Percentiles rank a stretch among this genome's conserved stretches.
Conservation (phyloP, 805 yeast genomes). For the Zygoascus biomembranicola region DNA sequence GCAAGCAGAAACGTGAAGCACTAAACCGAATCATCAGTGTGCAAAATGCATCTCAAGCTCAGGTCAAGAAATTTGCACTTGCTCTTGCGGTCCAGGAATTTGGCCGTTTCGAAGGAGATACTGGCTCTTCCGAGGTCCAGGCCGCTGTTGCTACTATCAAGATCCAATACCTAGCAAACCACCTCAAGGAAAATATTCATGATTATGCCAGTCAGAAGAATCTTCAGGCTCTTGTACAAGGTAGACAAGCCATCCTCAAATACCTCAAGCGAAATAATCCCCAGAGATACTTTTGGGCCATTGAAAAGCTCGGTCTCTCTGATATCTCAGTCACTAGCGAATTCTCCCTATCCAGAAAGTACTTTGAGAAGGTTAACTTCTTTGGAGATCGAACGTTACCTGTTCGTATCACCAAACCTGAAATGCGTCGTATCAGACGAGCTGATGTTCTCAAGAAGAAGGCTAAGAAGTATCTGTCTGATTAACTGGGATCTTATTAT, state of each 20-base stretch:
- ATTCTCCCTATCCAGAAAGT: conserved; percentile 38
- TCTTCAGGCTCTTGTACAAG: conserved; percentile 78
- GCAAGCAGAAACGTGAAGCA: conserved; percentile 57
- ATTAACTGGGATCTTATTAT: conserved; percentile 2
- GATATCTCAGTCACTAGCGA: conserved; percentile 73
- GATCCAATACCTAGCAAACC: conserved; percentile 70
- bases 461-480: conserved; percentile 16
- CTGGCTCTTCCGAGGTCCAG: conserved; percentile 93
- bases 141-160: conserved; percentile 83
- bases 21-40: conserved; percentile 63
- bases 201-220: conserved; percentile 63
- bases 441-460: conserved; percentile 14
- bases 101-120: conserved; percentile 76
- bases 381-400: conserved; percentile 32
- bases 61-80: conserved; percentile 49
- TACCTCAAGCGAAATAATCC: conserved; percentile 78
- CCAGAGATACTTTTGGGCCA: conserved; percentile 73
- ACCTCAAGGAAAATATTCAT: conserved; percentile 59
- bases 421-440: conserved; percentile 13
- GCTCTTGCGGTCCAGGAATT: conserved; percentile 70
- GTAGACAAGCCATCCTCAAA: conserved; percentile 73
- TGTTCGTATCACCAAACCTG: conserved; percentile 18
- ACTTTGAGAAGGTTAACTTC: conserved; percentile 28
- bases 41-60: conserved; percentile 57
- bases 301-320: conserved; percentile 78